Base-by-base conservation (phyloP, 129 eudicot genomes). In the Saussurea involucrata region DNA sequence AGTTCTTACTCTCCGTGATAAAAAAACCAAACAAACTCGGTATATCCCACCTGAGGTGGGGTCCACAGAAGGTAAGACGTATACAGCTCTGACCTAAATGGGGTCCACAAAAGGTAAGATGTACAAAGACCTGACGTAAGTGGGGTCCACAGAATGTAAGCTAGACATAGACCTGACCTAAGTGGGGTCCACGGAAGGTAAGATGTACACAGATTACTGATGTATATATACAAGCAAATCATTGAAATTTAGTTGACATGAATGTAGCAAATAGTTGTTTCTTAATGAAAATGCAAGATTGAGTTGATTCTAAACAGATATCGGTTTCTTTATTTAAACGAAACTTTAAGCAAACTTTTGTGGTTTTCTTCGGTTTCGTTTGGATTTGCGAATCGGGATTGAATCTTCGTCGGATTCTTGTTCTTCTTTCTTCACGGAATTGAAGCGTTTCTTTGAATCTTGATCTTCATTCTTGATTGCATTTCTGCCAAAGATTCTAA, bases 1-100 rank as follows among this genome's bases (percentile, higher is more conserved):
- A 87, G 87, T 78, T 86, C 88, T 2, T 53, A 53, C 61, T 53
- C 61, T n/a, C 22, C 61, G 2, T 53, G 61, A 53, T 17, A 18
- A 53, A 18, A 53, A 17, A 53, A 53, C 61, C 61, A 53, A 53
- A 17, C 22, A 5, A 53, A 53, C 61, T 4, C 61, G 4, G 22
- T 53, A 53, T 53, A 53, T 40, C 49, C 49, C 49, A 34, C 9
- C 12, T 8, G 44, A 42, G 58, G 58, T 49, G 58, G 58, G 58
- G 21, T 49, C 21, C 21, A 49, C 58, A 49, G 8, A 17, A 49
- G 58, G 44, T 37, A 7, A 37, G 44, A 37, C 8, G 44, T 8
- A 37, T 2, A 37, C 44, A 37, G 44, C 1, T 12, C 2, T 37
- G 1, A 37, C 29, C 29, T 27, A 29, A 10, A 10, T 34, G 40